These are phyloP conservation scores for Microsporum ferrugineum DNA, from an alignment of 2,329 filamentous ascomycete species.

Conservation along the genomic window DNA sequence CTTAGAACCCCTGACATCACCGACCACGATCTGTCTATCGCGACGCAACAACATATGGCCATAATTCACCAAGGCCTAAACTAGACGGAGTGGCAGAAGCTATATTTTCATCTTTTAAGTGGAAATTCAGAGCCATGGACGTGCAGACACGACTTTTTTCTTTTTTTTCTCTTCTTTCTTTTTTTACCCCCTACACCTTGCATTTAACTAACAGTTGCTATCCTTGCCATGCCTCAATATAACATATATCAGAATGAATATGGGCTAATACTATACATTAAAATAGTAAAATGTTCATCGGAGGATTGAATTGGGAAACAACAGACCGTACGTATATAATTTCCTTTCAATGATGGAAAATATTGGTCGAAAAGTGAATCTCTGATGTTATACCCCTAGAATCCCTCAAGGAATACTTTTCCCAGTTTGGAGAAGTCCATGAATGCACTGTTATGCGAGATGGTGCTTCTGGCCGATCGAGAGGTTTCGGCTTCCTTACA, in stretches of 20 bases:
- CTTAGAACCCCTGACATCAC: neutral
- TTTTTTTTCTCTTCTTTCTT: neutral
- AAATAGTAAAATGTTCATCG: slow-evolving; percentile 97
- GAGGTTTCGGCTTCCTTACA: slow-evolving; percentile 93
- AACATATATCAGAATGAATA: neutral
- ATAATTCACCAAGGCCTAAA: no score
- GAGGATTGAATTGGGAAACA: slow-evolving; percentile 96
- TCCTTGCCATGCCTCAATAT: neutral
- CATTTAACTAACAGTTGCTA: neutral
- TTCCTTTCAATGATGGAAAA: slow-evolving; percentile 5
- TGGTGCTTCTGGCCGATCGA: slow-evolving; percentile 79
- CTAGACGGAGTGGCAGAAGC: neutral
- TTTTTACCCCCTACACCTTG: neutral
- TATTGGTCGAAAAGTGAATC: neutral
- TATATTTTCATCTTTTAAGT: neutral
- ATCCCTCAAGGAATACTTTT: slow-evolving; percentile 92
- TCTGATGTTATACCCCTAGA: slow-evolving; percentile 45
- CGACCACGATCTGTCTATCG: neutral
- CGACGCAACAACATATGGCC: no score
- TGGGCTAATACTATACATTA: slow-evolving; percentile 23
- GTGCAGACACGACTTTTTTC: neutral
- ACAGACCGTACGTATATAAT: slow-evolving; percentile 67
- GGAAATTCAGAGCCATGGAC: neutral
- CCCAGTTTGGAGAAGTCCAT: slow-evolving; percentile 90
- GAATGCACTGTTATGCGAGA: slow-evolving; percentile 99